Percentiles rank a stretch among this genome's conserved stretches.
phyloP scores from a whole-genome alignment of 140 eudicot genomes.

The Oenanthe javanica region DNA sequence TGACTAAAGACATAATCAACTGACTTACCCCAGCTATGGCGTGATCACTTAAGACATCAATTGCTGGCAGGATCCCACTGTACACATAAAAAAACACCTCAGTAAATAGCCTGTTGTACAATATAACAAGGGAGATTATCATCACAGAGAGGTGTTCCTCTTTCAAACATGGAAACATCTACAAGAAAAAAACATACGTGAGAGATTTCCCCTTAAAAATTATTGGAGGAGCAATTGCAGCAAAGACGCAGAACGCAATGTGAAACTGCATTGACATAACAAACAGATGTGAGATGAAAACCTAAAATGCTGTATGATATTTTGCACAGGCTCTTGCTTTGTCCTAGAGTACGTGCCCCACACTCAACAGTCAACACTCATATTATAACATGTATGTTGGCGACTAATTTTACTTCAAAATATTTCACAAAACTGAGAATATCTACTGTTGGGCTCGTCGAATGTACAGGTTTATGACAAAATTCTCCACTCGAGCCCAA shows the following conservation, averaged over 20 bases:
- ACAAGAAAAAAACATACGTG: conserved; percentile 24
- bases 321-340: not conserved
- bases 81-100: not conserved
- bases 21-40: conserved; percentile 34
- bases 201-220: conserved; percentile 38
- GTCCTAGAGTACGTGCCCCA: not conserved
- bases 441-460: not conserved
- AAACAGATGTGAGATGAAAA: not conserved
- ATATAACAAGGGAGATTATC: not conserved
- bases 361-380: not conserved
- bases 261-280: conserved; percentile 25
- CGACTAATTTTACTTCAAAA: not conserved
- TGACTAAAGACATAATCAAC: not conserved
- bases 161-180: not conserved
- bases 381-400: not conserved
- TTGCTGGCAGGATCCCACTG: conserved; percentile 45
- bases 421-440: not conserved
- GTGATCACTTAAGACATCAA: conserved; percentile 18
- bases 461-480: not conserved
- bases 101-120: not conserved
- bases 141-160: not conserved
- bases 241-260: conserved; percentile 35
- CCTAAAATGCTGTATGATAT: not conserved
- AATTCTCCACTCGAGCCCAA: not conserved
- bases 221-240: conserved; percentile 45